Evolutionary conservation across 495 filamentous ascomycete species (phyloP), one percentile per base, ranked within the genome.

Genomic region (Aspergillus leporis): DNA sequence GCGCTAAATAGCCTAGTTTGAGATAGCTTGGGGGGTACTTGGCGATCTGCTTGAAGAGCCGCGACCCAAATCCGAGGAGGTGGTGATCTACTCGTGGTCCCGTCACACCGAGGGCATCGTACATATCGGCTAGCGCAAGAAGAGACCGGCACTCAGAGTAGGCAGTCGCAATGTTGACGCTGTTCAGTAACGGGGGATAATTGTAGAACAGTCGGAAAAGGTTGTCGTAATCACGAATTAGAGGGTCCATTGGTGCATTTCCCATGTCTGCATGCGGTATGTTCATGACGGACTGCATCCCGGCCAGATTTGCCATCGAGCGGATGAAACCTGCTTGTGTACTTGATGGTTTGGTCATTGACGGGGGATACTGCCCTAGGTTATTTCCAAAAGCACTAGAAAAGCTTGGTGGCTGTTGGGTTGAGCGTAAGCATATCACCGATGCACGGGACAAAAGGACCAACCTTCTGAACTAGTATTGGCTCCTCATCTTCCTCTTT

Each of bases 141-240:
- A 97, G 85, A 10, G 88, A 85, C 72, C 96, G 94, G 82, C 91
- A 96, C 69, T 96, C 90, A 30, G 92, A 84, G 71, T 97, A 97
- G 18, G 91, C 90, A 62, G 90, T 87, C 60, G 91, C 90, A 59
- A 96, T 93, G 69, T 93, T 92, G 69, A 92, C 82, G 21, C 81
- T 81, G 75, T 95, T 91, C 30, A 97, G 82, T 5, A 81, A 64
- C 0, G 92, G 92, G 2, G 91, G 77, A 68, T 95, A 88, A 70
- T 96, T 96, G 77, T 97, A 97, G 78, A 96, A 95, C 48, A 92
- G 84, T 55, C 92, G 88, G 70, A 97, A 91, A 53, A 97, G 81
- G 74, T 96, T 96, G 70, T 96, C 92, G 71, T 97, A 96, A 71
- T 94, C 90, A 48, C 90, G 89, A 34, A 97, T 75, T 23, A 90